phyloP scores from a whole-genome alignment of 1,284 basidiomycete species.

The Tremellales sp. region DNA sequence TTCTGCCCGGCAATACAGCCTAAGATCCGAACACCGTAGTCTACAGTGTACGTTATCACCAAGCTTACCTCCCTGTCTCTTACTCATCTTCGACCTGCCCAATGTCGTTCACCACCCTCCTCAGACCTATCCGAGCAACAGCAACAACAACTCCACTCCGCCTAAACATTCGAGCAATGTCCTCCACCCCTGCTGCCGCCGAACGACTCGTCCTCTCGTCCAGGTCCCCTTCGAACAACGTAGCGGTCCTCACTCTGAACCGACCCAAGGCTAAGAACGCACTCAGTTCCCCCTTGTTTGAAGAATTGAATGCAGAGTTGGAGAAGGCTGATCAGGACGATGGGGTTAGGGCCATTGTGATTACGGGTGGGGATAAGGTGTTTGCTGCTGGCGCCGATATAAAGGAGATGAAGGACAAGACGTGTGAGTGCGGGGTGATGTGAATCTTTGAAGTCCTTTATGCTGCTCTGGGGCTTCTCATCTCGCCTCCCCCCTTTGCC shows the following conservation, averaged over 20 bases:
- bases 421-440: conserved; percentile 58
- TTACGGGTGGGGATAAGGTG: conserved; percentile 89
- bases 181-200: conserved; percentile 19
- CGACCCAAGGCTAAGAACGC: conserved; percentile 95
- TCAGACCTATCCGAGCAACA: neutral
- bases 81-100: neutral
- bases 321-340: conserved; percentile 68
- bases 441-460: neutral
- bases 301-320: conserved; percentile 71
- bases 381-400: conserved; percentile 72
- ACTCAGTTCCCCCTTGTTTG: conserved; percentile 72
- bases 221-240: conserved; percentile 51
- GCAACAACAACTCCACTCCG: conserved; percentile 5
- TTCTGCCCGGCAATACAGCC: too few relatives aligned
- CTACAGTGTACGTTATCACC: neutral
- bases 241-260: conserved; percentile 88
- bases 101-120: neutral
- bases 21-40: too few relatives aligned
- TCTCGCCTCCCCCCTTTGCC: too few relatives aligned
- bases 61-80: neutral
- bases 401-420: conserved; percentile 65
- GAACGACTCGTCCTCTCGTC: conserved; percentile 44
- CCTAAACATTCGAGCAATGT: conserved; percentile 33
- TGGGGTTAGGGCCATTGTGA: conserved; percentile 73
- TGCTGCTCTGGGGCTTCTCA: neutral